Evolutionary conservation across 306 rosid species (phyloP).

Genomic region (Acmispon strigosus): DNA sequence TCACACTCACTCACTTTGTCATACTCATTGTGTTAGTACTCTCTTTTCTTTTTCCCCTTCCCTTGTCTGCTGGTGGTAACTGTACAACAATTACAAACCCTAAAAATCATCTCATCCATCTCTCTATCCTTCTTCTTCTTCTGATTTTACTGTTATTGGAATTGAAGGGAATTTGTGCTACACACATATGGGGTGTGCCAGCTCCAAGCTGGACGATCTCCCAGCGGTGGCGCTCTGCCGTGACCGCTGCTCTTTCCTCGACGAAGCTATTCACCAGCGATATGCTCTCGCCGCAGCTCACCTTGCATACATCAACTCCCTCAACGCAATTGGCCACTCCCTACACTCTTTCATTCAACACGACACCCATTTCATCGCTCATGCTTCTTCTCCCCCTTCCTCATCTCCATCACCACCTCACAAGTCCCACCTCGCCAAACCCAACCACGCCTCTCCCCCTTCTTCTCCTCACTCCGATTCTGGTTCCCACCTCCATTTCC

Average conservation of each 20-base stretch:
- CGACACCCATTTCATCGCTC: constrained; percentile 20
- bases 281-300: constrained; percentile 73
- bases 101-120: neutral
- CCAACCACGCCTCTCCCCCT: constrained; percentile 26
- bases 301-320: constrained; percentile 62
- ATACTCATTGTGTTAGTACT: no score
- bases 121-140: no score
- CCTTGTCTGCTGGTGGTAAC: no score
- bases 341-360: constrained; percentile 47
- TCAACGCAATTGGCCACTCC: constrained; percentile 56
- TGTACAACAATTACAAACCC: no score
- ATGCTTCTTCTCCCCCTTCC: constrained; percentile 23
- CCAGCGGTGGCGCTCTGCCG: constrained; percentile 92
- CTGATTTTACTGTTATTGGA: no score
- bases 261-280: constrained; percentile 77
- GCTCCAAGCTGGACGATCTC: constrained; percentile 87
- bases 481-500: constrained; percentile 71
- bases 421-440: neutral
- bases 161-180: no score
- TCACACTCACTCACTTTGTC: no score
- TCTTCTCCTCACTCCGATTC: constrained; percentile 45
- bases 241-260: constrained; percentile 55
- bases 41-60: no score
- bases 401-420: constrained; percentile 22
- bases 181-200: constrained; percentile 64